Evolutionary conservation across 331 rosid genomes (phyloP), one percentile per base, ranked within the genome.

Genomic region (Saraca asoca): DNA sequence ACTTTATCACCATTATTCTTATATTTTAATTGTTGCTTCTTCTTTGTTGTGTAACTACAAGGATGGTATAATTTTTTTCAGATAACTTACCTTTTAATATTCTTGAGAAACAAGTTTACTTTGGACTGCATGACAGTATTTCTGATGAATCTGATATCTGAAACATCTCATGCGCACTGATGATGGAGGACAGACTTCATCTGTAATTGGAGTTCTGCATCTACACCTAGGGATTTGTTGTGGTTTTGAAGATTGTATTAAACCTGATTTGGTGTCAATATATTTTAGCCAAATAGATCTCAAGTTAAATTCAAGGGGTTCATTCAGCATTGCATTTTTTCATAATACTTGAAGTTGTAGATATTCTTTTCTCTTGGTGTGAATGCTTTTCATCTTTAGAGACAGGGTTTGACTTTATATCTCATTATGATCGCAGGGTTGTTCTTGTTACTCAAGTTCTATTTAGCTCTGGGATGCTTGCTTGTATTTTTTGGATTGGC

Each of bases 381-480:
- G 79, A 67, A 66, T 79, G 10, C 51, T 77, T 53, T 59, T 33
- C 75, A 75, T 59, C 66, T 49, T 80, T 41, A 19, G 76, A 72
- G 86, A 81, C 81, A 70, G 74, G 78, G 81, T 75, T 89, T 92
- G 95, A 87, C 91, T 73, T 71, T 49, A 63, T 78, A 81, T 80
- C 82, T 86, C 87, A 58, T 87, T 79, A 89, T 92, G 86, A 85
- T 89, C 86, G 98, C 98, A 87, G 96, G 96, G 86, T 80, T 75
- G 57, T 78, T 79, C 74, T 75, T 86, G 43, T 79, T 81, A 82
- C 75, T 59, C 84, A 75, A 75, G 91, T 72, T 82, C 83, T 77
- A 65, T 84, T 82, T 77, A 76, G 78, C 66, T 78, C 85, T 82
- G 87, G 88, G 77, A 78, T 84, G 88, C 77, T 85, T 82, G 55